Evolutionary conservation across 176 grass and related monocot species (phyloP).

Genomic region (Ampelocalamus luodianensis): DNA sequence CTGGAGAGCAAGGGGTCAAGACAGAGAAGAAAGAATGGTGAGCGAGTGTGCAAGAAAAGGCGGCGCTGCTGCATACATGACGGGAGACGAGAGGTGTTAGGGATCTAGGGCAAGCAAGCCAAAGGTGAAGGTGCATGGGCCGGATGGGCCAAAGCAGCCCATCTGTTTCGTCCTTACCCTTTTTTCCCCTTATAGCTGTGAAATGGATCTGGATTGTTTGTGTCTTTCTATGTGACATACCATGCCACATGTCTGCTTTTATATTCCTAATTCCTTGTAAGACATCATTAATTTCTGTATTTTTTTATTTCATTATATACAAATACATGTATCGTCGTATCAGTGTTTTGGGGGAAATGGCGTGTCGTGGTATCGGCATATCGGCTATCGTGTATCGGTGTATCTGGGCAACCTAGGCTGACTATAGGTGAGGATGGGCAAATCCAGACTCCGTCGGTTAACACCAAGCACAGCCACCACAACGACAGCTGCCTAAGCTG

Average conservation of each 20-base stretch:
- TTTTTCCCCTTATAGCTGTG: not conserved
- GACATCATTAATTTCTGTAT: not conserved
- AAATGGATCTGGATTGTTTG: not conserved
- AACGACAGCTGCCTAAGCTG: not conserved
- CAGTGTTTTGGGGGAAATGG: not conserved
- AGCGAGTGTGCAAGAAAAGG: not conserved
- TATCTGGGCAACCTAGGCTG: not conserved
- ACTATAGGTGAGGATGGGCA: not conserved
- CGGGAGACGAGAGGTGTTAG: not conserved
- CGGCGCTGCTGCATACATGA: not conserved
- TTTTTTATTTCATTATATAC: not conserved
- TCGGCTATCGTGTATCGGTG: not conserved
- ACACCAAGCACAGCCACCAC: not conserved
- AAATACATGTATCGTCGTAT: not conserved
- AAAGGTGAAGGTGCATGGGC: not conserved
- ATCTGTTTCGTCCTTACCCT: not conserved
- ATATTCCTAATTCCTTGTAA: not conserved
- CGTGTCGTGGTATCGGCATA: not conserved
- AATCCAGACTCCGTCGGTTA: not conserved
- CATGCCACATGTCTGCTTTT: not conserved
- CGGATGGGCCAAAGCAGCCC: not conserved
- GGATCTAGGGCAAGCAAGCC: not conserved
- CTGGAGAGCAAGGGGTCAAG: not conserved
- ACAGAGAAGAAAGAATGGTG: not conserved
- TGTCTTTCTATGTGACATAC: not conserved